Percentiles rank a stretch among this genome's conserved stretches.
These are phyloP conservation scores for Echites panduratus DNA, from an alignment of 257 asterid genomes.

Conservation along the genomic window DNA sequence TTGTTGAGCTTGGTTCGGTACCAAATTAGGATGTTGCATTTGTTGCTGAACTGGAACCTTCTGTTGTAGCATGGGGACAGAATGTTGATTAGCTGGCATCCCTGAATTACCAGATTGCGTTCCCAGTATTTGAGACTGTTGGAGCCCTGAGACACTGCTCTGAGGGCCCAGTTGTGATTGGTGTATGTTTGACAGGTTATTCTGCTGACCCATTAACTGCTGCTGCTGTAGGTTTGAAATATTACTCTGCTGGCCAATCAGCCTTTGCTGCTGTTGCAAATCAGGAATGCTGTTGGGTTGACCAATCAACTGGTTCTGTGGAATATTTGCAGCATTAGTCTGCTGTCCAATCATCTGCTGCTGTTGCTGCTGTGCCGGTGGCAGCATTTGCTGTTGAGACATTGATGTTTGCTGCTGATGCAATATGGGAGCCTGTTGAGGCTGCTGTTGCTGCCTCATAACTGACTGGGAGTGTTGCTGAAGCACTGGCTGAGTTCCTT, in stretches of 20 bases:
- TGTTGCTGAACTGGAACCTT: constrained; percentile 74
- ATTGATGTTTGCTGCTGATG: constrained; percentile 58
- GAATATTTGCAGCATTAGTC: constrained; percentile 56
- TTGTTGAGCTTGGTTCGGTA: constrained; percentile 71
- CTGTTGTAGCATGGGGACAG: constrained; percentile 66
- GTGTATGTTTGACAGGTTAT: constrained; percentile 61
- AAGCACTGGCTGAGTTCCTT: constrained; percentile 63
- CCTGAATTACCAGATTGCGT: constrained; percentile 60
- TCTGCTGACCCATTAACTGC: constrained; percentile 69
- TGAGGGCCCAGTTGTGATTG: constrained; percentile 71
- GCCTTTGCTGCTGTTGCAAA: constrained; percentile 64
- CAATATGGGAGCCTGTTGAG: constrained; percentile 42
- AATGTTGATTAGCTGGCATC: constrained; percentile 60
- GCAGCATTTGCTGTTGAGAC: constrained; percentile 53
- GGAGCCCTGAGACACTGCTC: constrained; percentile 64
- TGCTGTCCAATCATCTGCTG: constrained; percentile 62
- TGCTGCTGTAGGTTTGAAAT: constrained; percentile 67
- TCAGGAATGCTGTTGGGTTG: constrained; percentile 69
- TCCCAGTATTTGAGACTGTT: constrained; percentile 80
- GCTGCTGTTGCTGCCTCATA: constrained; percentile 69
- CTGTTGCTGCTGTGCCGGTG: constrained; percentile 60
- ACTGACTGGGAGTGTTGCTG: constrained; percentile 84
- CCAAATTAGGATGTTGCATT: constrained; percentile 61
- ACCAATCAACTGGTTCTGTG: constrained; percentile 67
- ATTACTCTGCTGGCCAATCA: constrained; percentile 71